Base-by-base conservation (phyloP, 257 asterid species). In the Rubia yunnanensis region DNA sequence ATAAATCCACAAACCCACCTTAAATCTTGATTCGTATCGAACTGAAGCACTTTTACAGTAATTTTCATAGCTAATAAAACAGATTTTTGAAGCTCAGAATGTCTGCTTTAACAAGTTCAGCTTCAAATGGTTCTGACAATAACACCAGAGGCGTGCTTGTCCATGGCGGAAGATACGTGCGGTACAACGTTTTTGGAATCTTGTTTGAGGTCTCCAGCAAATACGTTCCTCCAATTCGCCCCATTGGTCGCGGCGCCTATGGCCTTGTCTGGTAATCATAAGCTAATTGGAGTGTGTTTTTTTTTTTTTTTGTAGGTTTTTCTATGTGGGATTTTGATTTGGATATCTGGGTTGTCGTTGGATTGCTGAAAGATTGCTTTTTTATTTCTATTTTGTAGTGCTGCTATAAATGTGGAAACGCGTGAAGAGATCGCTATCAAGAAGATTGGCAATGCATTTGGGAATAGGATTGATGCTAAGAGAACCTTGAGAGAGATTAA, bases 401-500 rank as follows among this genome's bases (percentile, higher is more conserved):
- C 99, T 52, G 99, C 96, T 78, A 62, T 83, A 69, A 94, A 94
- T 86, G 81, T 94, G 27, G 97, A 86, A 83, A 94, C 97, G n/a
- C 90, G 80, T 17, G 92, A 88, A 74, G 95, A 94, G 81, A 92
- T 94, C 49, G 99, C 99, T 50, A 94, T 94, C 63, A 94, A 94
- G 82, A 94, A 94, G 94, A 94, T 94, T 71, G 99, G 99, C 28
- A 94, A 94, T 74, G 99, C 99, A 56, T 94, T 94, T 73, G 99
- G 90, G 77, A 87, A 94, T 76, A 82, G 83, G 67, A 86, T 94
- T 28, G 99, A 94, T 75, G 99, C 97, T 27, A 94, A 88, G 85
- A 83, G 97, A 79, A 94, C 97, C 22, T 73, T 94, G 20, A 83
- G 99, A 38, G 97, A 90, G 78, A 94, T 94, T 50, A 90, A 90